Conservation (phyloP, 1,139 yeast species). For the Diutina mesorugosa region DNA sequence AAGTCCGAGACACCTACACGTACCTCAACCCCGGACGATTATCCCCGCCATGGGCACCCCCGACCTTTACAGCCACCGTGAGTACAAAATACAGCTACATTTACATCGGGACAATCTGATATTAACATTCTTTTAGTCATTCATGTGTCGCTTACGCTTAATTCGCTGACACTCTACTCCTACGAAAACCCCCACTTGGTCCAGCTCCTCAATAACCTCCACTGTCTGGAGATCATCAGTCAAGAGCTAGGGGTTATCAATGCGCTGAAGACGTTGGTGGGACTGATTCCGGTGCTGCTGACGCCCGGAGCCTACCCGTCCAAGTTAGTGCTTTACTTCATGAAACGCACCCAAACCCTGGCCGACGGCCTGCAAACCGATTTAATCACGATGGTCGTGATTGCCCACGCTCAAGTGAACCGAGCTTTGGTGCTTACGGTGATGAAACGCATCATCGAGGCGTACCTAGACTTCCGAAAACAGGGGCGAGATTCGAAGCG, state of each 20-base stretch:
- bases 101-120: too few species aligned
- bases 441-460: constrained; percentile 36
- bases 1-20: not conserved
- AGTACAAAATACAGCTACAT: constrained; percentile 7
- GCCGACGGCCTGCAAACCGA: constrained; percentile 31
- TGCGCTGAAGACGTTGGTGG: constrained; percentile 31
- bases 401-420: constrained; percentile 31
- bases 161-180: constrained; percentile 44
- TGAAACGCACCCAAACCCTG: constrained; percentile 30
- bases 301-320: constrained; percentile 11
- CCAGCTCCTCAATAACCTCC: constrained; percentile 25
- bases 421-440: constrained; percentile 32
- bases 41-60: constrained; percentile 10
- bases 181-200: constrained; percentile 35
- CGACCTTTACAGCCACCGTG: constrained; percentile 21
- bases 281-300: constrained; percentile 21
- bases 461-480: constrained; percentile 29
- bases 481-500: constrained; percentile 11
- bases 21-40: not conserved
- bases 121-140: constrained; percentile 15
- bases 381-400: constrained; percentile 34
- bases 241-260: constrained; percentile 43
- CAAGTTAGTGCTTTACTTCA: constrained; percentile 31
- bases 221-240: constrained; percentile 41
- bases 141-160: constrained; percentile 34